Evolutionary conservation across 2,329 filamentous ascomycete genomes (phyloP), one percentile per base, ranked within the genome.

Genomic region (Stachybotrys echinatus): DNA sequence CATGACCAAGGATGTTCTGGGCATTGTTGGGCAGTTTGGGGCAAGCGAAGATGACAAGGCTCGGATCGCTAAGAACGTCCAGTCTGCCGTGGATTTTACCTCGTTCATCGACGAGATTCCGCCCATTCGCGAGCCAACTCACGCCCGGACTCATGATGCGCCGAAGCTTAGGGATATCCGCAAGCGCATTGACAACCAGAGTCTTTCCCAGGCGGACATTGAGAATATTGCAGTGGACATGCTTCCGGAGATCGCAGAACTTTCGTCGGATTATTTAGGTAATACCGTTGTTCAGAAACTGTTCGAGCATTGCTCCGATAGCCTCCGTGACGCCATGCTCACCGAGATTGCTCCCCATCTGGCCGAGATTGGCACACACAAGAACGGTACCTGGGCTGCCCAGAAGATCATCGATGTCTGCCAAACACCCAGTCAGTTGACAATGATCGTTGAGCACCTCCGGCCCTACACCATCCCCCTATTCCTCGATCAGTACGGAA

Each of bases 231-330:
- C 94, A 39, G 78, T 89, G 53, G 89, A 89, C 54, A 99, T 99
- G 94, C 81, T 99, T 17, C 90, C 92, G 10, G 94, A 99, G 67
- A 94, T 99, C 65, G 90, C 92, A 4, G 94, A 99, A 69, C 77
- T 99, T 21, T 81, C 94, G 3, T 96, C 92, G 0, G 94, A 99
- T 69, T 99, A 99, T 62, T 81, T 99, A 27, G 94, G 94, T 59
- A 99, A 99, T 72, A 99, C 94, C 0, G 94, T 99, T n/a, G 92
- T 99, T 18, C 94, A 99, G 73, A 99, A 99, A 72, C 76, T 99
- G 43, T 99, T 99, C 64, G 92, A 99, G 68, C 90, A 89, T 71
- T 97, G 94, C 73, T 94, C 90, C 0, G 92, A 97, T 65, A 76
- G 84, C 40, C 83, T 92, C 40, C 92, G 95, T 60, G 91, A 96